These are phyloP conservation scores for Ambrosia trifida DNA, from an alignment of 129 eudicot species.

Conservation along the genomic window DNA sequence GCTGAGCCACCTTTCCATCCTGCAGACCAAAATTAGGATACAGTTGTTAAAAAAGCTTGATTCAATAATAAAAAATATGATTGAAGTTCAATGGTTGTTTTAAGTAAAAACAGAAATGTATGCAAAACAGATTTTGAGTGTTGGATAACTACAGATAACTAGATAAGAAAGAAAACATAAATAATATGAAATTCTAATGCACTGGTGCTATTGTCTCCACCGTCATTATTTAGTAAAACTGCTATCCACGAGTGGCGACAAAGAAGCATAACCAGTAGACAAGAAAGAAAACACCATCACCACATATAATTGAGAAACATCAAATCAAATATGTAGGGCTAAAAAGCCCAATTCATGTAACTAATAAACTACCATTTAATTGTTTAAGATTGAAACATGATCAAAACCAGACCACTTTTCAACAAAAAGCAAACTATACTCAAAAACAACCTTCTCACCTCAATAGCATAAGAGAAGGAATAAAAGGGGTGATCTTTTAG, in stretches of 20 bases:
- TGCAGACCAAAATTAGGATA: constrained; percentile 23
- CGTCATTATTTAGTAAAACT: background rate
- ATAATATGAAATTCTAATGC: background rate
- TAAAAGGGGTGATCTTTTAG: background rate
- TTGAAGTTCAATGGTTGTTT: background rate
- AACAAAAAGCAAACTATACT: background rate
- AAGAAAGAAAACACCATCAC: background rate
- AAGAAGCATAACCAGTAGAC: background rate
- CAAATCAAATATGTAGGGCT: background rate
- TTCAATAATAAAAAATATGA: background rate
- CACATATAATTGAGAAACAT: background rate
- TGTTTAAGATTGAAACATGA: background rate
- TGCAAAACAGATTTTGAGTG: too few species aligned
- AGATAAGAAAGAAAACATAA: too few species aligned
- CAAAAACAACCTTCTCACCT: background rate
- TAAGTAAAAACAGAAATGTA: too few species aligned
- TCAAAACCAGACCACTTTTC: background rate
- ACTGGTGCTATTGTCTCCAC: background rate
- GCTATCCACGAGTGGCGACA: background rate
- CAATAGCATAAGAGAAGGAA: background rate
- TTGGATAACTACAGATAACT: too few species aligned
- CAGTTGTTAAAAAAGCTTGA: background rate
- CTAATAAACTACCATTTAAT: background rate
- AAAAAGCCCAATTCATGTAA: background rate
- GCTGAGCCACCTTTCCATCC: constrained; percentile 93